Conservation (phyloP, 768 basidiomycete species). For the Auricularia cornea region DNA sequence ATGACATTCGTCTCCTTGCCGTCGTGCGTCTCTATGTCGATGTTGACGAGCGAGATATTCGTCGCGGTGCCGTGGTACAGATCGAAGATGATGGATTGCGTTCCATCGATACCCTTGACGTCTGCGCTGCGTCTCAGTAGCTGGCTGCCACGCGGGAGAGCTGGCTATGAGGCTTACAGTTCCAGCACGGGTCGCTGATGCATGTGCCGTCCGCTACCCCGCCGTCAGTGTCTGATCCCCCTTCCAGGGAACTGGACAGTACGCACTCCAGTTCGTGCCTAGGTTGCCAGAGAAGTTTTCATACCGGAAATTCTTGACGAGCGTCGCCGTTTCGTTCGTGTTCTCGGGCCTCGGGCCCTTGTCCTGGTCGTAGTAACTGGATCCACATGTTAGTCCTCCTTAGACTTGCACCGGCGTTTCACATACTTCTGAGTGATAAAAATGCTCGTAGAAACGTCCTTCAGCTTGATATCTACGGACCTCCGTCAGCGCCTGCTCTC, state of each 20-base stretch:
- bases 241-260: background rate
- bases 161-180: slow-evolving; percentile 1
- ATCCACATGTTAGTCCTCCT: too few relatives aligned
- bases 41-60: slow-evolving; percentile 6
- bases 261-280: slow-evolving; percentile 9
- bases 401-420: background rate
- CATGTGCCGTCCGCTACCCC: slow-evolving; percentile 10
- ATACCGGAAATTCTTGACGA: slow-evolving; percentile 8
- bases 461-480: slow-evolving; percentile 30
- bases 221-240: background rate
- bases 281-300: slow-evolving; percentile 10
- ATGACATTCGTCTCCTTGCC: slow-evolving; percentile 2
- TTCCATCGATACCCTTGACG: slow-evolving; percentile 5
- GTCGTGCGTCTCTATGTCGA: slow-evolving; percentile 3
- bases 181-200: slow-evolving; percentile 11
- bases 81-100: slow-evolving; percentile 10
- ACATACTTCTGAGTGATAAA: slow-evolving; percentile 39
- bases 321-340: slow-evolving; percentile 6
- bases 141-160: background rate
- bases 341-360: slow-evolving; percentile 9
- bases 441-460: slow-evolving; percentile 38
- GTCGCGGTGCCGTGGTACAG: slow-evolving; percentile 9
- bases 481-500: background rate
- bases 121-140: background rate
- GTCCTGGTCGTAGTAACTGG: slow-evolving; percentile 12